Percentiles rank a stretch among this genome's conserved stretches.
Evolutionary conservation across 768 basidiomycete genomes (phyloP).

Genomic region (Phaeotremella fagi): DNA sequence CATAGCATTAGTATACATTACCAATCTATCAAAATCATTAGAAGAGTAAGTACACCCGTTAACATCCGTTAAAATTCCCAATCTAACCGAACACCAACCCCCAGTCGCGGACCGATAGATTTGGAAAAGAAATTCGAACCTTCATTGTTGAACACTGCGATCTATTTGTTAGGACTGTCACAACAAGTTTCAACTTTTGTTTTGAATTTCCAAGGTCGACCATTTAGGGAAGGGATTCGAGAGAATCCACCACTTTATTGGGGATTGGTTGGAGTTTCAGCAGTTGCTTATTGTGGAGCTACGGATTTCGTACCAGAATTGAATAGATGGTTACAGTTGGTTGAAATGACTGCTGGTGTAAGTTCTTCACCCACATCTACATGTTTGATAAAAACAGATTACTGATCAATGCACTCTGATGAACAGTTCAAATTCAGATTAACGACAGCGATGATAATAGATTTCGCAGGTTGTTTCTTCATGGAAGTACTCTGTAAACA

Average conservation of each 20-base stretch:
- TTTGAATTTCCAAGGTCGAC: conserved; percentile 98
- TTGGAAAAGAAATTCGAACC: conserved; percentile 96
- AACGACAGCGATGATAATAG: conserved; percentile 73
- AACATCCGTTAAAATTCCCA: no score
- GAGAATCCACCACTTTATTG: conserved; percentile 92
- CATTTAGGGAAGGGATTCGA: conserved; percentile 95
- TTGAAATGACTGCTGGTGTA: conserved; percentile 75
- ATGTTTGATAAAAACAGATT: no score
- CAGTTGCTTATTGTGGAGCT: conserved; percentile 87
- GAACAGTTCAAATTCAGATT: conserved; percentile 80
- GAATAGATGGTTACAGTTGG: conserved; percentile 94
- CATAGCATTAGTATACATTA: conserved; percentile 83
- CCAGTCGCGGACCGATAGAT: conserved; percentile 69
- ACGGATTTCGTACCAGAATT: conserved; percentile 93
- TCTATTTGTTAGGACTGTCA: conserved; percentile 88
- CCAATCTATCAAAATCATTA: conserved; percentile 67
- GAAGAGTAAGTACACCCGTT: conserved; percentile 62
- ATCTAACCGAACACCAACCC: background rate
- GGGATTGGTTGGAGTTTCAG: conserved; percentile 81
- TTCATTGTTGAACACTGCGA: conserved; percentile 88
- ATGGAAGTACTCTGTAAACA: conserved; percentile 78
- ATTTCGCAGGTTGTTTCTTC: conserved; percentile 82
- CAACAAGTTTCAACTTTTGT: conserved; percentile 99
- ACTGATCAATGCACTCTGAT: no score
- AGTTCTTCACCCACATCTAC: conserved; percentile 51